Percentiles rank a stretch among this genome's conserved stretches.
Conservation (phyloP, 78 protist genomes). For the Bodo saltans region DNA sequence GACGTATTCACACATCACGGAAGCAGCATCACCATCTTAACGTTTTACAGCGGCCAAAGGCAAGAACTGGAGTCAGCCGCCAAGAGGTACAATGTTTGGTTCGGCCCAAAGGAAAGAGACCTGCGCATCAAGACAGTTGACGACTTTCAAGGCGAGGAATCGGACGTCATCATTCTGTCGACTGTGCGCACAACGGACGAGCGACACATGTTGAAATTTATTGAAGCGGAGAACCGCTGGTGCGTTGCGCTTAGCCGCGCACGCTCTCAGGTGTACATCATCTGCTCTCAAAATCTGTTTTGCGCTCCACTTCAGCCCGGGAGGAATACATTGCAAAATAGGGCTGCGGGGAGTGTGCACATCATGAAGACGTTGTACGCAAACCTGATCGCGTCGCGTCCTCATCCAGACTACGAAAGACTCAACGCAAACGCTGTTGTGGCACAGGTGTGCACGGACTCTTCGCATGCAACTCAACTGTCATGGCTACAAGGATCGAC, state of each 20-base stretch:
- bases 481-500: too few species aligned
- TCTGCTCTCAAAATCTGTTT: too few species aligned
- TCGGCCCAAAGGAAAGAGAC: too few species aligned
- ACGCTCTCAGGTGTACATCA: constrained; percentile 49
- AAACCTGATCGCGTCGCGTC: too few species aligned
- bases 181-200: constrained; percentile 56
- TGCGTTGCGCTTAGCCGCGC: constrained; percentile 76
- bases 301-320: too few species aligned
- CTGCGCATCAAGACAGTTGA: constrained; percentile 74
- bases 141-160: constrained; percentile 83
- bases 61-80: not conserved
- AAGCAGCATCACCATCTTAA: not conserved
- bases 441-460: too few species aligned
- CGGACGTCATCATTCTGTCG: constrained; percentile 49
- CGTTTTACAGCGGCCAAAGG: not conserved
- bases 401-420: too few species aligned
- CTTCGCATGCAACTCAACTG: too few species aligned
- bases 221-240: constrained; percentile 49
- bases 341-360: too few species aligned
- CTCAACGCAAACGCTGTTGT: too few species aligned
- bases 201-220: constrained; percentile 56
- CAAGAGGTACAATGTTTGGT: not conserved
- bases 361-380: too few species aligned
- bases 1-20: not conserved
- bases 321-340: too few species aligned